These are phyloP conservation scores for Termitomyces sp. DNA, from an alignment of 768 basidiomycete genomes.

Conservation along the genomic window DNA sequence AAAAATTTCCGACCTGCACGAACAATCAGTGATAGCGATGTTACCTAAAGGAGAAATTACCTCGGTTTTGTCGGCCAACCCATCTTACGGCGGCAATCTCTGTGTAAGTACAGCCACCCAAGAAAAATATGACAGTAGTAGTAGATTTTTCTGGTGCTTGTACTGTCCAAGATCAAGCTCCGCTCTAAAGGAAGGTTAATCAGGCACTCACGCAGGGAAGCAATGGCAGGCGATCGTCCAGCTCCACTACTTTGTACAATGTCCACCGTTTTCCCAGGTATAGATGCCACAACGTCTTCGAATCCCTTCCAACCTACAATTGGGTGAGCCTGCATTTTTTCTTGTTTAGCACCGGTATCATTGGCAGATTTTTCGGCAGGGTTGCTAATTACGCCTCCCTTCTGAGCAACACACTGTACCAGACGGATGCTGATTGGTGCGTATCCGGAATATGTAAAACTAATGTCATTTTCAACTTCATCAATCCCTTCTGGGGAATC, in stretches of 20 bases:
- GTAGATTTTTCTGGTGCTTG: slow-evolving; percentile 54
- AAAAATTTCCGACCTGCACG: slow-evolving; percentile 74
- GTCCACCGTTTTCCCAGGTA: slow-evolving; percentile 88
- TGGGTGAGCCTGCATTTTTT: slow-evolving; percentile 78
- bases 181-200: not conserved
- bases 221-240: slow-evolving; percentile 20
- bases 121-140: slow-evolving; percentile 91
- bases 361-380: slow-evolving; percentile 44
- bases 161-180: slow-evolving; percentile 22
- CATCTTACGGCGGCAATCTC: slow-evolving; percentile 94
- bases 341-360: slow-evolving; percentile 29
- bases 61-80: slow-evolving; percentile 82
- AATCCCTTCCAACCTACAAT: slow-evolving; percentile 97
- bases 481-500: slow-evolving; percentile 71
- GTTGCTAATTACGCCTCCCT: slow-evolving; percentile 82
- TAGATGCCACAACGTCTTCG: slow-evolving; percentile 77
- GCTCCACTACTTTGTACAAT: slow-evolving; percentile 43
- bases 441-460: slow-evolving; percentile 95
- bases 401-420: slow-evolving; percentile 90
- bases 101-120: slow-evolving; percentile 96
- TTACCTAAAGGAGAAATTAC: slow-evolving; percentile 29
- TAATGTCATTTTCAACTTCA: slow-evolving; percentile 89
- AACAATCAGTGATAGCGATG: slow-evolving; percentile 6
- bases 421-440: slow-evolving; percentile 90
- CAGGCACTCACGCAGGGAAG: slow-evolving; percentile 26